Base-by-base conservation (phyloP, 805 yeast species). In the Cyberlindnera euphorbiae region DNA sequence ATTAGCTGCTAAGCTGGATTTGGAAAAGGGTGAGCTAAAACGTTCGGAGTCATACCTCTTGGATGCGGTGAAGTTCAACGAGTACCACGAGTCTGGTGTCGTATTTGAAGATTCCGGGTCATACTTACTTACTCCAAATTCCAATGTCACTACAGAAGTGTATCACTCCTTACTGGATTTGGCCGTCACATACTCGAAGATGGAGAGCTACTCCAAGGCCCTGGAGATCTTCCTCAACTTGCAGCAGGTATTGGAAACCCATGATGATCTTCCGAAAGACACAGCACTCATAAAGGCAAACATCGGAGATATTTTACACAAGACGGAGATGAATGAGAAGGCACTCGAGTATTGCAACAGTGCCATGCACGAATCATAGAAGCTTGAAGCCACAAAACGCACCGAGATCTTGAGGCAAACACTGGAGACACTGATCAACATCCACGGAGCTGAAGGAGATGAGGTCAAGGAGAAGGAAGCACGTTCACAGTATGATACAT, bases 291-390 rank as follows among this genome's bases (percentile, higher is more conserved):
- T 69, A 24, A 65, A 64, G 45, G 54, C 63, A 25, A 66, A 68
- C 42, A 49, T 68, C 7, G 63, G 72, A 28, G 74, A 70, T 44
- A 45, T 70, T 6, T 41, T 69, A 3, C 69, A 69, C 63, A 49
- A 49, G 23, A 56, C 60, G 22, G 58, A 59, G 1, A 35, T 59
- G 3, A 44, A 55, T 4, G 28, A 45, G 5, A 55, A 60, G 29
- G 66, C 73, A 0, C 52, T 68, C n/a, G 62, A 62, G 38, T 59
- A 67, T 56, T 67, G 63, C 8, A 60, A 63, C 37, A 64, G 64
- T 23, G 55, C 66, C 3, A 64, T 64, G 12, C 51, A 57, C 17
- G 56, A 55, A 18, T 40, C 70, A 0, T 52, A 55, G 33, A 35
- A 51, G 21, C 41, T 54, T 35, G 50, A 55, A 9, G 64, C 61